Percentiles rank a stretch among this genome's conserved stretches.
Evolutionary conservation across 1,139 yeast genomes (phyloP).

Genomic region (Suhomyces yuchorum): DNA sequence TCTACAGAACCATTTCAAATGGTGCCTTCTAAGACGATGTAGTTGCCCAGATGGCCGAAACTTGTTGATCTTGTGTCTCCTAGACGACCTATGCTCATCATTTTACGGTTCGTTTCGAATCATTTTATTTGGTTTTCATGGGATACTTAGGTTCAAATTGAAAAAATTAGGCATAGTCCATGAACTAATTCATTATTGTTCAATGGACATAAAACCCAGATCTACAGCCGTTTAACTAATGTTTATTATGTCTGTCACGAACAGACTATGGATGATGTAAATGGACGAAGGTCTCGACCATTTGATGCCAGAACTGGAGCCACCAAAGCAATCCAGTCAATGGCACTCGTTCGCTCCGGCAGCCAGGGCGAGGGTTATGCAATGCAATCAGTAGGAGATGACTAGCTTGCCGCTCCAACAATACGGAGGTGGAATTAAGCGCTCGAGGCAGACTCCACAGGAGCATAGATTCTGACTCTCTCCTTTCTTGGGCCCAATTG

Average conservation of each 20-base stretch:
- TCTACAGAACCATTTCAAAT: too few species aligned
- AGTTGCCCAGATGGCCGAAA: too few species aligned
- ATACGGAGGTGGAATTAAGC: slow-evolving; percentile 3
- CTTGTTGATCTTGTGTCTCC: too few species aligned
- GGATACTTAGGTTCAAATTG: too few species aligned
- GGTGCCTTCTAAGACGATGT: too few species aligned
- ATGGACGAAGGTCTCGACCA: background rate
- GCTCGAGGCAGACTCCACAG: slow-evolving; percentile 20
- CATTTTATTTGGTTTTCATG: too few species aligned
- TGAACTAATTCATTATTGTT: too few species aligned
- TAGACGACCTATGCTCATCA: too few species aligned
- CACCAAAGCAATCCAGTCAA: slow-evolving; percentile 3
- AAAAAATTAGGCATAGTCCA: too few species aligned
- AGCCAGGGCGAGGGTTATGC: slow-evolving; percentile 4
- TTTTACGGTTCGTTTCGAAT: too few species aligned
- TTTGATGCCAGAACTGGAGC: slow-evolving; percentile 4
- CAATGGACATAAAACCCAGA: too few species aligned
- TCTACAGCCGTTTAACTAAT: background rate
- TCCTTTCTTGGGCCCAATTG: slow-evolving; percentile 52
- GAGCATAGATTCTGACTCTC: slow-evolving; percentile 45
- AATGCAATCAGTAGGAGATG: slow-evolving; percentile 2
- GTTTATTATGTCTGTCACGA: slow-evolving; percentile 2
- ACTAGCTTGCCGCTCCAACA: background rate
- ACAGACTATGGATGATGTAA: slow-evolving; percentile 2
- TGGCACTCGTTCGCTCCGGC: slow-evolving; percentile 6